Base-by-base conservation (phyloP, 495 filamentous ascomycete species). In the Penicillium maclennaniae region DNA sequence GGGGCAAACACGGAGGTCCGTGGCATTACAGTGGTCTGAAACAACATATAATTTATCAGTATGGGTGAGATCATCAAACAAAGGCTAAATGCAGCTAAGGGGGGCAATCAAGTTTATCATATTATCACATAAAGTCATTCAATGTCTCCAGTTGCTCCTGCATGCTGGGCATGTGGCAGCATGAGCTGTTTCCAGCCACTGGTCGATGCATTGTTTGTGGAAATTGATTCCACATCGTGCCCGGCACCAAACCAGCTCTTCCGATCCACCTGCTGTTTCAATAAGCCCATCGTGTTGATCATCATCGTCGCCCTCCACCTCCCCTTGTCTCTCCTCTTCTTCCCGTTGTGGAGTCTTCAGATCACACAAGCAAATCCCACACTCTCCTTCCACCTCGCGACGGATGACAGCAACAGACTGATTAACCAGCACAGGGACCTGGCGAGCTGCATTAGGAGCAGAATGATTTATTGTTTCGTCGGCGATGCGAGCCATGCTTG, bases 221-320 rank as follows among this genome's bases (percentile, higher is more conserved):
- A 88, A 78, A 58, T 89, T 91, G 62, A 87, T 79, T 3, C 86
- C 87, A 61, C 87, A 91, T 4, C 78, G 77, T 4, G 79, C 80
- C 53, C 79, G 82, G 66, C 87, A 91, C 70, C 82, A 89, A 1
- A 85, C 79, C 25, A 85, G 67, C 6, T 23, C 20, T 5, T 69
- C 63, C 45, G 84, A 78, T 23, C 5, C 23, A 23, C 23, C 23
- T 23, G 23, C 40, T 28, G 15, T 43, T 19, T 26, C 39, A 43
- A 34, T 12, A 9, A 14, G 14, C 6, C 5, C 42, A 20, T 54
- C 45, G 1, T 26, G 7, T 4, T 48, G 44, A 2, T 44, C 39
- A 25, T 49, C 49, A 5, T 49, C n/a, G 6, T 53, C 49, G 23
- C 7, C 21, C 8, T 47, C 45, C 4, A 14, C 39, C 12, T 40